Percentiles rank a stretch among this genome's conserved stretches.
These are phyloP conservation scores for Trametopsis cervina DNA, from an alignment of 768 basidiomycete genomes.

Conservation along the genomic window DNA sequence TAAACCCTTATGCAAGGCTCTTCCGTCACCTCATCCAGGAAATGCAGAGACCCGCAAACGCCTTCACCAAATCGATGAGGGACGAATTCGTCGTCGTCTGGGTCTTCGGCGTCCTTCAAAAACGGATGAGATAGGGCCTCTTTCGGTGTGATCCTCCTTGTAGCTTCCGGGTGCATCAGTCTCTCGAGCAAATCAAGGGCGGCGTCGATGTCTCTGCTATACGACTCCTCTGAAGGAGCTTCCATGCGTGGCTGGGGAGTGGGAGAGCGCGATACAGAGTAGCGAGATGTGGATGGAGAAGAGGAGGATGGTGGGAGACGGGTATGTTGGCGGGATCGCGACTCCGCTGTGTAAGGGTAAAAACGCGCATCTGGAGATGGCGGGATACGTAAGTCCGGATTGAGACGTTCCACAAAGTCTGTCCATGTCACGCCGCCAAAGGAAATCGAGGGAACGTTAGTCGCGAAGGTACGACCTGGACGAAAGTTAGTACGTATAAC, in stretches of 20 bases:
- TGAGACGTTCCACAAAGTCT: constrained; percentile 69
- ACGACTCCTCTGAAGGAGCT: constrained; percentile 23
- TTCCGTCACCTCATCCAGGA: constrained; percentile 51
- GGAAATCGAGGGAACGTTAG: constrained; percentile 81
- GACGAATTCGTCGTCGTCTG: constrained; percentile 59
- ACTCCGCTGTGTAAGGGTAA: constrained; percentile 40
- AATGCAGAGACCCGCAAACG: constrained; percentile 57
- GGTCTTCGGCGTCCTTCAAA: constrained; percentile 41
- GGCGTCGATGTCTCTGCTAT: constrained; percentile 48
- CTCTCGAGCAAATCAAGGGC: constrained; percentile 73
- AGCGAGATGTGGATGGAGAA: constrained; percentile 15
- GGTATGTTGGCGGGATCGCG: constrained; percentile 26
- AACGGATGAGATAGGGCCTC: constrained; percentile 78
- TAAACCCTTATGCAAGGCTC: constrained; percentile 42
- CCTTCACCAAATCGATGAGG: constrained; percentile 68
- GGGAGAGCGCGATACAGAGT: constrained; percentile 17
- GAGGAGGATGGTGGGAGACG: constrained; percentile 21
- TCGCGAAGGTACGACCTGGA: constrained; percentile 79
- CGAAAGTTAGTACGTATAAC: neutral
- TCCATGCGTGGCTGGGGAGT: constrained; percentile 14
- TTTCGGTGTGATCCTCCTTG: constrained; percentile 69
- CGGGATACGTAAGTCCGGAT: constrained; percentile 59
- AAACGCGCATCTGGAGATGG: constrained; percentile 42
- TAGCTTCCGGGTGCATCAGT: constrained; percentile 72
- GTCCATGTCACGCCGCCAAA: constrained; percentile 62